Evolutionary conservation across 192 early-diverging fungal species (phyloP), one percentile per base, ranked within the genome.

Genomic region (Gonapodya sp.): DNA sequence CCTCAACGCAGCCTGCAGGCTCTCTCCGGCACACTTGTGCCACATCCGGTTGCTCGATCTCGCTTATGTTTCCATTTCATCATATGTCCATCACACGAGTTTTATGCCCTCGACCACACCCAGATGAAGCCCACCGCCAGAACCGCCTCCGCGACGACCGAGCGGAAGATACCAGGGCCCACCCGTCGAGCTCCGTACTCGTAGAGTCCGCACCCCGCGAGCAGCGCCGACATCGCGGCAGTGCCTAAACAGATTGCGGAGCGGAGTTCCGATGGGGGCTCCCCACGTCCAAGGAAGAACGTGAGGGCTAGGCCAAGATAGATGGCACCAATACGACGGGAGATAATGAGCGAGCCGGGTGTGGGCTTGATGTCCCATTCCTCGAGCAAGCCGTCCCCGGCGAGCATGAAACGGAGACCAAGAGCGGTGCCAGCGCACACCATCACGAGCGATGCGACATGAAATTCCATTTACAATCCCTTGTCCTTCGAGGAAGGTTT

Each of bases 161-260:
- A 64, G 24, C 46, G 46, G 46, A 64, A 64, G 46, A 64, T 64
- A 64, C 46, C 46, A 64, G 46, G 46, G 8, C 46, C 46, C 8
- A 64, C 46, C 46, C 46, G 46, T 64, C 46, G 46, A 64, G 46
- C 46, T 24, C 46, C 46, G 46, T 64, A 64, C 46, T 64, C 46
- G 46, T 16, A 8, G 46, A 64, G 46, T 24, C 46, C 46, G 24
- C 46, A 64, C 46, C 8, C 46, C 46, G 46, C 46, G 46, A 64
- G 46, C 8, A 64, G 24, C 46, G 46, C 46, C 46, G 46, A 64
- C 24, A 64, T 64, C 46, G 46, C 46, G 8, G 46, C 46, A 8
- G 46, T 64, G 46, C 46, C 46, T 24, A 64, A 64, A 64, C 46
- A 64, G 46, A 64, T 64, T 64, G 46, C 46, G 24, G 46, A 64